Percentiles rank a stretch among this genome's conserved stretches.
These are phyloP conservation scores for Angophora floribunda DNA, from an alignment of 345 rosid species.

Conservation along the genomic window DNA sequence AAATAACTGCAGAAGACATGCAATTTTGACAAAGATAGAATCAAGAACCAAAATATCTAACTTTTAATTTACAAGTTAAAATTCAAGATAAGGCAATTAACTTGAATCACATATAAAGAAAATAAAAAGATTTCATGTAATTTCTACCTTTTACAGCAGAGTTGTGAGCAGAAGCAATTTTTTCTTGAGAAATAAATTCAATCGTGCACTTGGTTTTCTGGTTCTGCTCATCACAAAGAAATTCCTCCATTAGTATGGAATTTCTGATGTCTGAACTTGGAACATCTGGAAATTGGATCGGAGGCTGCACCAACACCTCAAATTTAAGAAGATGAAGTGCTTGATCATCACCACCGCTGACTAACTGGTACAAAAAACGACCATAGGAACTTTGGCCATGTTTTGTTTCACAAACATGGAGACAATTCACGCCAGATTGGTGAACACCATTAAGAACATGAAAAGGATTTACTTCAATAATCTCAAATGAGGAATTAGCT, in stretches of 20 bases:
- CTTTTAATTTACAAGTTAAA: neutral
- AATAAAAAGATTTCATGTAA: neutral
- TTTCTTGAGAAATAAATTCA: slow-evolving; percentile 27
- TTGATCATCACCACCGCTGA: slow-evolving; percentile 98
- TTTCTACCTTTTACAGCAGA: slow-evolving; percentile 82
- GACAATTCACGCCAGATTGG: slow-evolving; percentile 90
- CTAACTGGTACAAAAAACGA: slow-evolving; percentile 30
- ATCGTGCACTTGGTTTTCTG: slow-evolving; percentile 25
- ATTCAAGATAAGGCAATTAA: neutral
- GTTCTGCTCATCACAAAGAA: slow-evolving; percentile 5
- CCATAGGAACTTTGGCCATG: slow-evolving; percentile 12
- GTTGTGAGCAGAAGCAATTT: slow-evolving; percentile 61
- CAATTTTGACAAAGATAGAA: neutral
- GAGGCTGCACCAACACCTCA: slow-evolving; percentile 7
- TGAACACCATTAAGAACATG: slow-evolving; percentile 46
- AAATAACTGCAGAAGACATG: neutral
- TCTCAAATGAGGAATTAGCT: slow-evolving; percentile 24
- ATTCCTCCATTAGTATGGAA: slow-evolving; percentile 5
- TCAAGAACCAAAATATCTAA: neutral
- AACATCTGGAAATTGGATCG: slow-evolving; percentile 3
- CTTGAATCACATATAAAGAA: neutral
- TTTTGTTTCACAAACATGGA: slow-evolving; percentile 45
- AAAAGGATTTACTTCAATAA: slow-evolving; percentile 48
- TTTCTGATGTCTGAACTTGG: slow-evolving; percentile 1
- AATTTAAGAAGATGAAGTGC: slow-evolving; percentile 61